A percentile compares a stretch with the other conserved stretches of the same genome.
Conservation (phyloP, 768 basidiomycete species). For the Dioszegia hungarica region DNA sequence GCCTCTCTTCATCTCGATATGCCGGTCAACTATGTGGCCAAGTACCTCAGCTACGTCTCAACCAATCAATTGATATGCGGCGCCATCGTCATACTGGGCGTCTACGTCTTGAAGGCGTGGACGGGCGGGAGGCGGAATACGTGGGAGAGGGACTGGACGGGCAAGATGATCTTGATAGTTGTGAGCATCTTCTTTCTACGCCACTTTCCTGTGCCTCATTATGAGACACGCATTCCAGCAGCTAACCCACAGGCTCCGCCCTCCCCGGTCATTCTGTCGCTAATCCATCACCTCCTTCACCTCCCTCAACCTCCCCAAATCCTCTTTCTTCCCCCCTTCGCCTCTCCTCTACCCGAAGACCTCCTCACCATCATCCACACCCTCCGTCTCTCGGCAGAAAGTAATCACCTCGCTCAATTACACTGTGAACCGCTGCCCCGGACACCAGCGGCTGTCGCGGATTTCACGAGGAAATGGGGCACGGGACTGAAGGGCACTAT, state of each 20-base stretch:
- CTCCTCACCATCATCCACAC: conserved; percentile 45
- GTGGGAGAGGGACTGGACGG: conserved; percentile 49
- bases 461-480: conserved; percentile 42
- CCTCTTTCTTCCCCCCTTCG: conserved; percentile 40
- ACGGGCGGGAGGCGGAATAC: conserved; percentile 37
- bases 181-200: conserved; percentile 30
- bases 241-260: conserved; percentile 27
- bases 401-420: conserved; percentile 37
- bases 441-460: conserved; percentile 29
- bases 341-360: conserved; percentile 38
- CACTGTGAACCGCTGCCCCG: conserved; percentile 43
- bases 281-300: conserved; percentile 39
- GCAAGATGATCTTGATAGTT: conserved; percentile 47
- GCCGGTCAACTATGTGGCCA: conserved; percentile 27
- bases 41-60: conserved; percentile 6
- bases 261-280: conserved; percentile 31
- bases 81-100: neutral
- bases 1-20: too few species aligned
- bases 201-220: neutral
- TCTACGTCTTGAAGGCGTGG: conserved; percentile 26
- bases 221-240: neutral
- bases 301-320: conserved; percentile 46
- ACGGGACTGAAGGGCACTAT: conserved; percentile 29
- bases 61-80: conserved; percentile 6
- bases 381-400: conserved; percentile 24